phyloP scores from a whole-genome alignment of 441 rosid species.

The Mallotus japonicus region DNA sequence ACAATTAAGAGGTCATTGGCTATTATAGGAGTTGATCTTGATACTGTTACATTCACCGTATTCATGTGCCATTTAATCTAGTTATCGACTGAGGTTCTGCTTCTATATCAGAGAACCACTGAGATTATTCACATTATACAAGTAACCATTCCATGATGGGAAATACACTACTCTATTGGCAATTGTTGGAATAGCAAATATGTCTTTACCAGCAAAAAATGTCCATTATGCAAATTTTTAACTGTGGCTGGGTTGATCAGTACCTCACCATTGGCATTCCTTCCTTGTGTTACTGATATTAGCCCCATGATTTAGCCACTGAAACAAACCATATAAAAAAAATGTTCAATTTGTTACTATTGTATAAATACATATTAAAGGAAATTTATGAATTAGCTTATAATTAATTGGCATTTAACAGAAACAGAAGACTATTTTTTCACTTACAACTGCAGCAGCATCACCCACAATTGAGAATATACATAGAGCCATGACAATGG shows the following conservation, averaged over 20 bases:
- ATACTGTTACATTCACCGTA: conserved; percentile 28
- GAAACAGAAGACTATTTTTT: too few relatives aligned
- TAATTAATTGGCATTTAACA: too few relatives aligned
- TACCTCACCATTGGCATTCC: conserved; percentile 27
- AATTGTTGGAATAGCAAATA: conserved; percentile 38
- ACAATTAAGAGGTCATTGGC: conserved; percentile 29
- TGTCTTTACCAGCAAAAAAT: conserved; percentile 47
- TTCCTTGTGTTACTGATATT: conserved; percentile 34
- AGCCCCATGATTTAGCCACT: conserved; percentile 48
- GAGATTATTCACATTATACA: conserved; percentile 41
- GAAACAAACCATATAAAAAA: conserved; percentile 1
- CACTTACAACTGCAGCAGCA: too few relatives aligned
- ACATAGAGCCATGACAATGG: too few relatives aligned
- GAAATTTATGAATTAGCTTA: too few relatives aligned
- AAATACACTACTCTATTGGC: conserved; percentile 41
- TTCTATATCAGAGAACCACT: conserved; percentile 37
- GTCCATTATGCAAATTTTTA: conserved; percentile 25
- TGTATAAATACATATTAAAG: too few relatives aligned
- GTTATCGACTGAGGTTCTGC: conserved; percentile 38
- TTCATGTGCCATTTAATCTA: conserved; percentile 31
- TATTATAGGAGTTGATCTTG: conserved; percentile 40
- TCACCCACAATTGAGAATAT: too few relatives aligned
- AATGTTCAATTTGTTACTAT: too few relatives aligned
- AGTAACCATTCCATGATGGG: conserved; percentile 48
- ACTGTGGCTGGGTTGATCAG: conserved; percentile 20